Evolutionary conservation across 495 filamentous ascomycete genomes (phyloP), one percentile per base, ranked within the genome.

Genomic region (Neurospora sublineolata): DNA sequence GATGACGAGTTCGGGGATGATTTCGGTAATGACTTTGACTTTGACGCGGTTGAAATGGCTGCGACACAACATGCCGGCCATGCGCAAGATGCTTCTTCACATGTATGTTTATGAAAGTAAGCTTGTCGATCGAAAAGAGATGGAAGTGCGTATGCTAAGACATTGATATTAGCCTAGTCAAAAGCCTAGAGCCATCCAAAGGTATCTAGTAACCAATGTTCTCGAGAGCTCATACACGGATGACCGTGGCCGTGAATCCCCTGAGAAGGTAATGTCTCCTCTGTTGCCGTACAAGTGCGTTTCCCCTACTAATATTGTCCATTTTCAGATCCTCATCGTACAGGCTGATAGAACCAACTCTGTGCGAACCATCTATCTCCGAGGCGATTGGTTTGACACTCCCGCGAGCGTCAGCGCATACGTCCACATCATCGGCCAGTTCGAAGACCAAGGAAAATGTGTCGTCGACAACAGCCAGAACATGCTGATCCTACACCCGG

Each of bases 401-500:
- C 87, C 90, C 37, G 93, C 89, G 64, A 88, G 84, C 37, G 84
- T 86, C 58, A 91, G 90, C 44, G 89, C 91, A 10, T 93, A 89
- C 77, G 88, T 98, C 69, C 93, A 97, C 80, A 80, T 97, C 70
- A 90, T 97, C 71, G 93, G 94, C n/a, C 82, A 87, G 23, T 96
- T 97, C 75, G 83, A 90, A 70, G 73, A 82, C 5, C 82, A 80
- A 12, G 90, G 91, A 7, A 90, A 88, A 78, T 86, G 93, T 72
- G 84, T 97, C 69, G 81, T 90, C 71, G 90, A 94, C 79, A 92
- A 97, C 78, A 80, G 83, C 33, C 83, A 90, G 69, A 92, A 97
- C 75, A 91, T 97, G 83, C 82, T 99, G 42, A 94, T 99, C 74
- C 84, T 99, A 14, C 93, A 99, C 78, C 95, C 95, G 3, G 95